Evolutionary conservation across 768 basidiomycete species (phyloP).

Genomic region (Cystobasidium tubakii): DNA sequence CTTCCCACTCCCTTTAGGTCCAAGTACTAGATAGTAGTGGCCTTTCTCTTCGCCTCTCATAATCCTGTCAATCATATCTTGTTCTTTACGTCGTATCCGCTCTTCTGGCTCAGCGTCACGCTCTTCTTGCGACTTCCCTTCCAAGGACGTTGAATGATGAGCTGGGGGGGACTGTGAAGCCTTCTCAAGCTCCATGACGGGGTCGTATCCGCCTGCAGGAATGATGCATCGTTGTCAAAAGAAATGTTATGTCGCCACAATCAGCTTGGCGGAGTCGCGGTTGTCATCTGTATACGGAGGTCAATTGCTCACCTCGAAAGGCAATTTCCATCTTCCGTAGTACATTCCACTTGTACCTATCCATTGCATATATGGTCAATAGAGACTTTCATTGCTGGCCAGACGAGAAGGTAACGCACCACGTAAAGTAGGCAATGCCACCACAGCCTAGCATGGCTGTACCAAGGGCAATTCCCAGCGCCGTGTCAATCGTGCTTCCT

Average conservation of each 20-base stretch:
- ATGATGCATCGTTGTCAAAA: neutral
- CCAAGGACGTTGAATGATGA: slow-evolving; percentile 32
- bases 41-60: slow-evolving; percentile 22
- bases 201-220: slow-evolving; percentile 61
- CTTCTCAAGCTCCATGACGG: slow-evolving; percentile 67
- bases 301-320: slow-evolving; percentile 52
- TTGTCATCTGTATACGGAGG: too few species aligned
- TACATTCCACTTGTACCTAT: slow-evolving; percentile 67
- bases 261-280: too few species aligned
- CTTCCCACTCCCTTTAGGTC: slow-evolving; percentile 29
- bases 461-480: slow-evolving; percentile 28
- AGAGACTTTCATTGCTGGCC: neutral
- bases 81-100: slow-evolving; percentile 34
- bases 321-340: slow-evolving; percentile 74
- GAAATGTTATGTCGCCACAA: neutral
- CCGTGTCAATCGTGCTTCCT: slow-evolving; percentile 25
- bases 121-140: neutral
- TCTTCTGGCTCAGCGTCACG: slow-evolving; percentile 18
- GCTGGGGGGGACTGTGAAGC: slow-evolving; percentile 43
- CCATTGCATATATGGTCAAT: neutral
- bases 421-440: slow-evolving; percentile 25
- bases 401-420: neutral
- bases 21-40: slow-evolving; percentile 37
- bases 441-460: slow-evolving; percentile 23
- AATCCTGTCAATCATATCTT: slow-evolving; percentile 20